These are phyloP conservation scores for Tetracladium setigerum DNA, from an alignment of 495 filamentous ascomycete species.

Conservation along the genomic window DNA sequence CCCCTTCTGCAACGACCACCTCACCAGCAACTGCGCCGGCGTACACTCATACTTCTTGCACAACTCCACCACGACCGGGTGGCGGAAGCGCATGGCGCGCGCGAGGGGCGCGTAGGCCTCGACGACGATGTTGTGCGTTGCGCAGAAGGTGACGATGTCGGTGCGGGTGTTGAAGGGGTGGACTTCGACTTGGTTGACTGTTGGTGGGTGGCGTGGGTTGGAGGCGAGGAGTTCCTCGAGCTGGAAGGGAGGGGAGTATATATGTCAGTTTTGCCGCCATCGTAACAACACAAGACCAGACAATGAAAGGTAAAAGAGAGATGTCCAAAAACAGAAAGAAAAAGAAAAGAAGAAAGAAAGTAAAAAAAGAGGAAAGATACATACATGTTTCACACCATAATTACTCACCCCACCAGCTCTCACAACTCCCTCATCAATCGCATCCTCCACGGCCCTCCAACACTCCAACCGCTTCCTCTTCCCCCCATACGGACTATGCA, in stretches of 20 bases:
- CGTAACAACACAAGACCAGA: neutral
- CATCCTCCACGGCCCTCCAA: constrained; percentile 60
- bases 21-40: constrained; percentile 69
- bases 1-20: constrained; percentile 83
- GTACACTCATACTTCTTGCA: constrained; percentile 64
- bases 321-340: neutral
- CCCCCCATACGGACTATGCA: constrained; percentile 57
- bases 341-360: neutral
- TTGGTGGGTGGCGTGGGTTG: constrained; percentile 41
- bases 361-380: constrained; percentile 15
- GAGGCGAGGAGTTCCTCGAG: constrained; percentile 54
- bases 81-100: constrained; percentile 56
- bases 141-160: constrained; percentile 70
- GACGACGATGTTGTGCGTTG: constrained; percentile 56
- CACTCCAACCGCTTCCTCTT: constrained; percentile 44
- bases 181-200: constrained; percentile 76
- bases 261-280: neutral
- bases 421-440: constrained; percentile 54
- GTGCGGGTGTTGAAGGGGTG: constrained; percentile 76
- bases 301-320: no score
- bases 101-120: constrained; percentile 81
- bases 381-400: constrained; percentile 59
- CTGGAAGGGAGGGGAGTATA: constrained; percentile 22
- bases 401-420: constrained; percentile 59
- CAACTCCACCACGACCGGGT: constrained; percentile 51